These are phyloP conservation scores for Claviceps pazoutovae DNA, from an alignment of 2,329 filamentous ascomycete species.

Conservation along the genomic window DNA sequence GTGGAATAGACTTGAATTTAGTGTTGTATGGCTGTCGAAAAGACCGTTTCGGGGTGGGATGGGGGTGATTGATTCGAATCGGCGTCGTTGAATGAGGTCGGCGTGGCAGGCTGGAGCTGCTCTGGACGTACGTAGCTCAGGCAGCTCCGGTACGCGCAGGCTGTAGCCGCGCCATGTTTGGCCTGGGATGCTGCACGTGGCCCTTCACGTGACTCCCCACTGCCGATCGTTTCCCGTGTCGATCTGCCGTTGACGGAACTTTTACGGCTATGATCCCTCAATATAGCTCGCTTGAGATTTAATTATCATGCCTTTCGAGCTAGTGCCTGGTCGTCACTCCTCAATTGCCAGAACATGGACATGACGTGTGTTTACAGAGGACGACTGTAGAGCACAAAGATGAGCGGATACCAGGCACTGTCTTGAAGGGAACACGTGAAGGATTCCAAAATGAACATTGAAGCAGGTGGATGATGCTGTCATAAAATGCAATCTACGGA, in stretches of 20 bases:
- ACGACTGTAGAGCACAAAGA: too few relatives aligned
- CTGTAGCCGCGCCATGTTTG: slow-evolving; percentile 12
- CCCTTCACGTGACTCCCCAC: background rate
- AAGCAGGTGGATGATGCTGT: too few relatives aligned
- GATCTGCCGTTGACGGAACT: background rate
- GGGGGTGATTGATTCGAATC: slow-evolving; percentile 9
- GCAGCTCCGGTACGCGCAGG: slow-evolving; percentile 29
- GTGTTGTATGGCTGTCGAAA: background rate
- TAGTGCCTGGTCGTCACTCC: too few relatives aligned
- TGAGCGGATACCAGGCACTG: too few relatives aligned
- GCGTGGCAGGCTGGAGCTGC: slow-evolving; percentile 20
- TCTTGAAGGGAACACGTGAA: too few relatives aligned
- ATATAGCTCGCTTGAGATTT: background rate
- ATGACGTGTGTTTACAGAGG: too few relatives aligned
- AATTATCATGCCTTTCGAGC: too few relatives aligned
- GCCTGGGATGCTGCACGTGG: background rate
- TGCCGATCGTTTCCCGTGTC: background rate
- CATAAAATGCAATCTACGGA: too few relatives aligned
- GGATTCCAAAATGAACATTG: too few relatives aligned
- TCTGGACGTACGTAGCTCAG: slow-evolving; percentile 24
- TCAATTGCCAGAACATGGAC: too few relatives aligned
- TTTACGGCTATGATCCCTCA: background rate
- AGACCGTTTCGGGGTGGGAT: background rate
- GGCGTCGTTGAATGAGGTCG: slow-evolving; percentile 11
- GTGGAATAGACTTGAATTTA: background rate